Evolutionary conservation across 176 grass and related monocot species (phyloP), one percentile per base, ranked within the genome.

Genomic region (Saccharum officinarum): DNA sequence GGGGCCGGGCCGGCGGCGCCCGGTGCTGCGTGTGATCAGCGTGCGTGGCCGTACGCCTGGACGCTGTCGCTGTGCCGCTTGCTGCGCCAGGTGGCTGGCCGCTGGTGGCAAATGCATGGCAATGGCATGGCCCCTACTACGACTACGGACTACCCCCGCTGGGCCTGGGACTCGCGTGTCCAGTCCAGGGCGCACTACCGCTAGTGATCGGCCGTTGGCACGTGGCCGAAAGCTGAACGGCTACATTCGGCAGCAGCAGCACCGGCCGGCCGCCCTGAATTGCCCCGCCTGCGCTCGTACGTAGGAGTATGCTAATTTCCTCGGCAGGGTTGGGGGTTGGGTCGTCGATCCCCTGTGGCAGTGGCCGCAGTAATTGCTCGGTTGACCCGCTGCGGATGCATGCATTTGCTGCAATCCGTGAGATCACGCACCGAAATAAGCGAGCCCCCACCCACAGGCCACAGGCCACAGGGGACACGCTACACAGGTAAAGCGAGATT

Each of bases 61-160:
- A 28, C 28, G 28, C 28, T 28, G 7, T 12, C 20, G 61, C 6
- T 37, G 8, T 17, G 63, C 38, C 41, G 54, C 54, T 57, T 52
- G 25, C 3, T 38, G 40, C 10, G 28, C 72, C 52, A 14, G 75
- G 8, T 28, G 28, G 28, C 28, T 28, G 28, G 28, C 28, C 28
- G 28, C 0, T 28, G 28, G 28, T 28, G 28, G 28, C 28, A 28
- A 28, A 28, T 28, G 28, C 28, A 28, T 54, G 50, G 16, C 15
- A 17, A 33, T 33, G n/a, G 2, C 25, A 8, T 57, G 67, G 80
- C 80, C 80, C 80, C 68, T 82, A 60, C 67, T 10, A 60, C 57
- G 22, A 59, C 54, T 59, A 59, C 49, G 49, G 44, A 50, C 4
- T 16, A 7, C 50, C 17, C 0, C 7, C 20, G 18, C 18, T n/a